phyloP scores from a whole-genome alignment of 2,329 filamentous ascomycete genomes.

The Penicillium sp. region DNA sequence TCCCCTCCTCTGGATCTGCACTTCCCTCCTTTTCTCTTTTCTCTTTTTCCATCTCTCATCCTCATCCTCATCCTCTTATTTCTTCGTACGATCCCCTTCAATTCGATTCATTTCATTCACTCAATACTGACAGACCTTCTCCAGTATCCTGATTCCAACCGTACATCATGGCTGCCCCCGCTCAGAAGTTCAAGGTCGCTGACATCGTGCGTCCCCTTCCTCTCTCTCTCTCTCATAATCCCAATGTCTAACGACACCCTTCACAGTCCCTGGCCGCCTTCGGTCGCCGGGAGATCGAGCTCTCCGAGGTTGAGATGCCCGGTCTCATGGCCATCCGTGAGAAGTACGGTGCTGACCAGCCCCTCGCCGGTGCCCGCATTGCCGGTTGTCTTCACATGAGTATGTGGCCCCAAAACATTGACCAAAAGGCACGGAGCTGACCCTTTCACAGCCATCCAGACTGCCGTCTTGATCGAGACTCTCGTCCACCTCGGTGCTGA shows the following conservation, averaged over 20 bases:
- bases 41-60: slow-evolving; percentile 14
- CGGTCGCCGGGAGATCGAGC: slow-evolving; percentile 97
- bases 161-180: slow-evolving; percentile 68
- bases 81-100: slow-evolving; percentile 12
- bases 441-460: slow-evolving; percentile 74
- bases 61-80: slow-evolving; percentile 14
- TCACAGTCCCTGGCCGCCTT: slow-evolving; percentile 82
- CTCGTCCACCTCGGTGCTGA: slow-evolving; percentile 91
- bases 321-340: slow-evolving; percentile 92
- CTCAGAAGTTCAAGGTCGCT: slow-evolving; percentile 95
- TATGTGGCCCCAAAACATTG: slow-evolving; percentile 39
- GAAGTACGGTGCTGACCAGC: slow-evolving; percentile 92
- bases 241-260: slow-evolving; percentile 13
- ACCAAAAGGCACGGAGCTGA: slow-evolving; percentile 5
- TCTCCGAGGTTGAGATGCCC: slow-evolving; percentile 95
- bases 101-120: slow-evolving; percentile 10
- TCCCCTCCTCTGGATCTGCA: slow-evolving; percentile 15
- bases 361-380: slow-evolving; percentile 89
- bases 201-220: slow-evolving; percentile 64
- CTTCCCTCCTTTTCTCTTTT: slow-evolving; percentile 14
- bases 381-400: slow-evolving; percentile 99
- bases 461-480: slow-evolving; percentile 98
- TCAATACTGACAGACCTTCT: slow-evolving; percentile 6
- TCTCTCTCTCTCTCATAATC: background rate
- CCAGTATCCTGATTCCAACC: slow-evolving; percentile 18